A percentile compares a stretch with the other conserved stretches of the same genome.
Evolutionary conservation across 2,329 filamentous ascomycete species (phyloP).

Genomic region (Cladophialophora carrionii): DNA sequence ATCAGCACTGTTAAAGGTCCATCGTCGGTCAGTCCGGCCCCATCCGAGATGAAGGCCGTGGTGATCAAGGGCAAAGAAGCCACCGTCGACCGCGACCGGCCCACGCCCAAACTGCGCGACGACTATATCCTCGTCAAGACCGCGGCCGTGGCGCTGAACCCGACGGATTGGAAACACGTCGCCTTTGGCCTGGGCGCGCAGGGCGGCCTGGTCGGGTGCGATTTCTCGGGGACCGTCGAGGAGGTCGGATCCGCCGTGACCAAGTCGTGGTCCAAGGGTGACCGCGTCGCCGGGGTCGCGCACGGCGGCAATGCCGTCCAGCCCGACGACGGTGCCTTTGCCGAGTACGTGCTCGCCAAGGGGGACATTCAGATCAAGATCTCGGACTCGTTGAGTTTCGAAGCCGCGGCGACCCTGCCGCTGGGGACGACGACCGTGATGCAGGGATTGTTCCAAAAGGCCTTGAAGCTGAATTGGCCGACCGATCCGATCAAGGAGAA

Average conservation of each 20-base stretch:
- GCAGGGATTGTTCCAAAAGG: constrained; percentile 34
- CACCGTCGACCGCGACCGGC: constrained; percentile 41
- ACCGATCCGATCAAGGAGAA: constrained; percentile 34
- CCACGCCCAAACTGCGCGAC: constrained; percentile 31
- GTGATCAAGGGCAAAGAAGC: constrained; percentile 31
- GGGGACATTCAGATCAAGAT: constrained; percentile 42
- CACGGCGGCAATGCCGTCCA: constrained; percentile 42
- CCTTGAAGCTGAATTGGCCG: constrained; percentile 38
- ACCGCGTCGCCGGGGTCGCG: constrained; percentile 45
- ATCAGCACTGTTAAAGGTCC: neutral
- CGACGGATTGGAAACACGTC: constrained; percentile 61
- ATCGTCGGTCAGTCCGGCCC: no score
- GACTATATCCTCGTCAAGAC: constrained; percentile 52
- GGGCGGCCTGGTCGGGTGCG: constrained; percentile 47
- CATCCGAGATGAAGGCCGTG: constrained; percentile 33
- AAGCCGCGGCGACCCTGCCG: constrained; percentile 42
- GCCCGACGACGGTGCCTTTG: constrained; percentile 44
- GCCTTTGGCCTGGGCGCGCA: constrained; percentile 38
- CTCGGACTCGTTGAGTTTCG: constrained; percentile 41
- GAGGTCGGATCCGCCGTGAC: constrained; percentile 34
- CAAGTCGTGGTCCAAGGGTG: constrained; percentile 41
- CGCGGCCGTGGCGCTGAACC: constrained; percentile 47
- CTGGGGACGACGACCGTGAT: constrained; percentile 39
- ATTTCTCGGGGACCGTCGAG: constrained; percentile 43
- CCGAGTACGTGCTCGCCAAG: constrained; percentile 43